phyloP scores from a whole-genome alignment of 148 eudicot species.

The Arctostaphylos glauca region DNA sequence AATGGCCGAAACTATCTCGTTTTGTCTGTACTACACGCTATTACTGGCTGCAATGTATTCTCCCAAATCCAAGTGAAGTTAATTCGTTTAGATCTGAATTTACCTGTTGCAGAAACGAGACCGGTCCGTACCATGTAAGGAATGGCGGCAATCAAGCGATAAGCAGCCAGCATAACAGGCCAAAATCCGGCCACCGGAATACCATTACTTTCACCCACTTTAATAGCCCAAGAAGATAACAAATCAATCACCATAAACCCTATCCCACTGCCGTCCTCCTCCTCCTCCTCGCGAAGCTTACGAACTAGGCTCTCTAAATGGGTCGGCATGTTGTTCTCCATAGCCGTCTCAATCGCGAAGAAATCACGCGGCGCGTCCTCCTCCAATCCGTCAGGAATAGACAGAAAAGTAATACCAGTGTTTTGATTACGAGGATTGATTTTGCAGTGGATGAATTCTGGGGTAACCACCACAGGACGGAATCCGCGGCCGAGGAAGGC shows the following conservation, averaged over 20 bases:
- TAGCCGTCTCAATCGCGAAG: constrained; percentile 40
- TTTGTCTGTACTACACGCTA: no score
- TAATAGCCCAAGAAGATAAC: constrained; percentile 63
- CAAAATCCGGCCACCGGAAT: constrained; percentile 64
- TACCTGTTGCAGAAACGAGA: constrained; percentile 60
- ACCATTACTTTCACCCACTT: constrained; percentile 42
- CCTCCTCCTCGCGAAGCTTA: constrained; percentile 11
- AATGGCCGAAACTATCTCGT: no score
- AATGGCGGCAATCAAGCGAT: constrained; percentile 45
- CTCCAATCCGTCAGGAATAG: constrained; percentile 34
- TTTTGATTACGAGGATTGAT: constrained; percentile 6
- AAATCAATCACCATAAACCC: constrained; percentile 40
- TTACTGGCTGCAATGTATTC: no score
- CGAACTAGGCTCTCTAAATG: constrained; percentile 26
- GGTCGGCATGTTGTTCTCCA: constrained; percentile 42
- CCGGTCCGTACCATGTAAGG: constrained; percentile 51
- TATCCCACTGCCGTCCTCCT: constrained; percentile 14
- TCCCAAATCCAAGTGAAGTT: no score
- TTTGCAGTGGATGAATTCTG: constrained; percentile 40
- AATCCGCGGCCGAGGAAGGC: constrained; percentile 24
- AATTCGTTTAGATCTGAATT: not conserved
- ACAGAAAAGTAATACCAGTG: constrained; percentile 16
- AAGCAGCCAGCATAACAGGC: constrained; percentile 75
- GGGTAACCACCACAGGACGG: constrained; percentile 31
- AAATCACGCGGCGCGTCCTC: constrained; percentile 34